These are phyloP conservation scores for Phoenix dactylifera DNA, from an alignment of 176 grass and related monocot genomes.

Conservation along the genomic window DNA sequence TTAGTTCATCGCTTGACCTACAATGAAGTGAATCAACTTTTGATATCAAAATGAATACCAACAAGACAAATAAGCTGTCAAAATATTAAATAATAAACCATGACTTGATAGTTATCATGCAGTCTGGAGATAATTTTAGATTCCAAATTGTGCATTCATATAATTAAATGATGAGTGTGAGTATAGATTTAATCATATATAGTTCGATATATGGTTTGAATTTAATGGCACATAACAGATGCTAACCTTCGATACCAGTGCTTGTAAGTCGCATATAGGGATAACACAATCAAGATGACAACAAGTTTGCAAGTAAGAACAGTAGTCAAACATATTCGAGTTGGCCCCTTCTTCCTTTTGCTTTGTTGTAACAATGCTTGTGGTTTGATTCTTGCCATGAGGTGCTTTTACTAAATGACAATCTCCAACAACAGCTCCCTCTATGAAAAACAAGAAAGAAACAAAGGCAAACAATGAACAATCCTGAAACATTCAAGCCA, in stretches of 20 bases:
- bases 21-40: constrained; percentile 8
- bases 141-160: too few species aligned
- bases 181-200: too few species aligned
- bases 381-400: constrained; percentile 25
- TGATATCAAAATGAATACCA: neutral
- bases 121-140: too few species aligned
- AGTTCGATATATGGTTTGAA: neutral
- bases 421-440: neutral
- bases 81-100: constrained; percentile 1
- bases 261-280: constrained; percentile 19
- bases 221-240: neutral
- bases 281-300: constrained; percentile 11
- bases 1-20: constrained; percentile 19
- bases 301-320: constrained; percentile 18
- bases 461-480: too few species aligned
- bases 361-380: constrained; percentile 23
- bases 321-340: constrained; percentile 12
- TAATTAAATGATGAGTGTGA: too few species aligned
- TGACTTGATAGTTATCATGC: neutral
- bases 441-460: too few species aligned
- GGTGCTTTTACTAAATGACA: neutral
- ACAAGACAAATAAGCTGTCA: neutral
- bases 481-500: too few species aligned
- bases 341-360: constrained; percentile 22
- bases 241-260: constrained; percentile 12